A percentile compares a stretch with the other conserved stretches of the same genome.
Evolutionary conservation across 768 basidiomycete species (phyloP).

Genomic region (Psilocybe subaeruginosa): DNA sequence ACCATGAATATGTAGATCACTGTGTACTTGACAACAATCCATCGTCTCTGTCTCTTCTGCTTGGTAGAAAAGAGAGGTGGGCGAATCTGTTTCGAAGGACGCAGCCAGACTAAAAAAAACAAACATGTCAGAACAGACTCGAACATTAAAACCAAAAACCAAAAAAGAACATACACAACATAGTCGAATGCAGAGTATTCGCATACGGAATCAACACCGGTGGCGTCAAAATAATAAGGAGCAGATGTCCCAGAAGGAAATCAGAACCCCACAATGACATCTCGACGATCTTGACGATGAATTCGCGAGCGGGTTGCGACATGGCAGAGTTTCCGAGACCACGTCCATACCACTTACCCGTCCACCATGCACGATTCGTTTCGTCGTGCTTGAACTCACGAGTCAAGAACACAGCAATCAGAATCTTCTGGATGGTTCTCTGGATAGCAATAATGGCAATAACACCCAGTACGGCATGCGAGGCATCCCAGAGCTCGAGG

Average conservation of each 20-base stretch:
- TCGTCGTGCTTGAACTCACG: conserved; percentile 99
- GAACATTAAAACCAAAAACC: neutral
- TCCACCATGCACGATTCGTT: conserved; percentile 99
- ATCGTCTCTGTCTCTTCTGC: conserved; percentile 88
- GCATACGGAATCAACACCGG: conserved; percentile 85
- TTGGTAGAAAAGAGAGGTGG: conserved; percentile 93
- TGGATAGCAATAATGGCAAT: conserved; percentile 90
- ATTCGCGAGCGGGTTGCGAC: conserved; percentile 96
- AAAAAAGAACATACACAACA: conserved; percentile 70
- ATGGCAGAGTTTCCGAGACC: conserved; percentile 90
- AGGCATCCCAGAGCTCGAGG: conserved; percentile 95
- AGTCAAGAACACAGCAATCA: conserved; percentile 92
- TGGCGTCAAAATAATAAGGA: conserved; percentile 85
- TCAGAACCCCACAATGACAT: conserved; percentile 97
- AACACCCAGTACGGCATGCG: conserved; percentile 92
- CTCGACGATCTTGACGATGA: conserved; percentile 97
- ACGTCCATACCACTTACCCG: conserved; percentile 96
- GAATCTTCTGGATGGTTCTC: conserved; percentile 89
- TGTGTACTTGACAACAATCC: conserved; percentile 92
- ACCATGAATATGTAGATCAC: conserved; percentile 80
- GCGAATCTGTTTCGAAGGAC: conserved; percentile 92
- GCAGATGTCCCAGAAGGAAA: conserved; percentile 83
- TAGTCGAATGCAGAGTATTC: conserved; percentile 90
- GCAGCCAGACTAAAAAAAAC: conserved; percentile 79
- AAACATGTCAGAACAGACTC: neutral